Evolutionary conservation across 1,284 basidiomycete genomes (phyloP).

Genomic region (Ceratobasidium sp.): DNA sequence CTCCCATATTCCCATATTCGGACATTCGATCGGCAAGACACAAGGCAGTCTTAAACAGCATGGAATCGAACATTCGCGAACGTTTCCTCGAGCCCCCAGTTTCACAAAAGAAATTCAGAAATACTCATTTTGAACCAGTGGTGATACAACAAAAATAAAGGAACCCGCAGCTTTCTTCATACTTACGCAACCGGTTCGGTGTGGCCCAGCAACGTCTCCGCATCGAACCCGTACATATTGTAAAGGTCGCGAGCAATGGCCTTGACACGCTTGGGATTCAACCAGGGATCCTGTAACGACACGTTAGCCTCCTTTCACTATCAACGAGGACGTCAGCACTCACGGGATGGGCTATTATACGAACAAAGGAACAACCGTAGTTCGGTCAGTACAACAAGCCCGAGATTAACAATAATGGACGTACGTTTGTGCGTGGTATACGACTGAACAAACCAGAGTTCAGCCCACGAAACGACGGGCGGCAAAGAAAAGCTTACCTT

Average conservation of each 20-base stretch:
- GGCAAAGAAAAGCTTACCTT: constrained; percentile 19
- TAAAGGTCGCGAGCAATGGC: constrained; percentile 35
- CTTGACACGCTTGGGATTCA: constrained; percentile 42
- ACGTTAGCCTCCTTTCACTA: constrained; percentile 11
- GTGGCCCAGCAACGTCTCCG: constrained; percentile 6
- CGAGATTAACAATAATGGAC: constrained; percentile 3
- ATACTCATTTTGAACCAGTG: neutral
- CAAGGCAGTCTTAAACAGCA: neutral
- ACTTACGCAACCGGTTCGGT: neutral
- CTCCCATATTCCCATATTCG: constrained; percentile 4
- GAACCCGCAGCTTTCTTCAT: neutral
- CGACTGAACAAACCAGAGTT: constrained; percentile 24
- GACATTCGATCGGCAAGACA: constrained; percentile 12
- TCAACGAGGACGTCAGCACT: constrained; percentile 7
- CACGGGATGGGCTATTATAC: constrained; percentile 26
- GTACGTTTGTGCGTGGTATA: constrained; percentile 43
- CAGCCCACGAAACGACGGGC: neutral
- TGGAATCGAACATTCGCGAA: constrained; percentile 19
- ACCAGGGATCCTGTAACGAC: constrained; percentile 30
- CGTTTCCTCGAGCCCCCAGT: too few species aligned
- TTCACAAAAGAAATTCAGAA: neutral
- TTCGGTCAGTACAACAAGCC: constrained; percentile 17
- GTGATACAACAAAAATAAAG: constrained; percentile 24
- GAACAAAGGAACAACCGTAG: constrained; percentile 25
- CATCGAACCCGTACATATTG: constrained; percentile 42